A percentile compares a stretch with the other conserved stretches of the same genome.
phyloP scores from a whole-genome alignment of 2,329 filamentous ascomycete genomes.

The Diaporthe sp. region DNA sequence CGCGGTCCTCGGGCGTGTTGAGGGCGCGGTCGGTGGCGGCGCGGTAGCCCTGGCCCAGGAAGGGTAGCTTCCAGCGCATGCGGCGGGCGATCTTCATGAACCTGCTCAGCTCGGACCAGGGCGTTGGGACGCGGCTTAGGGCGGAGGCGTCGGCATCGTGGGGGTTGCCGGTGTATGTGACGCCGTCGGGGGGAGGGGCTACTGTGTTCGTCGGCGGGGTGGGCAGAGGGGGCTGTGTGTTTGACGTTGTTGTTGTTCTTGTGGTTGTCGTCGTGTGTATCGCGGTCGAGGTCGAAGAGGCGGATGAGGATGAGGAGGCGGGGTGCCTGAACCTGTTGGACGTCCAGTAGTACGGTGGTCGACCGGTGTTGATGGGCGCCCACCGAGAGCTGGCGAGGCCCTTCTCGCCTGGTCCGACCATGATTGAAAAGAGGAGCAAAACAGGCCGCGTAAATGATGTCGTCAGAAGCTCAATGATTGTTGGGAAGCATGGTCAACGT shows the following conservation, averaged over 20 bases:
- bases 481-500: neutral
- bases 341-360: slow-evolving; percentile 30
- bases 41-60: slow-evolving; percentile 69
- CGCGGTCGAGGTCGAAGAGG: slow-evolving; percentile 5
- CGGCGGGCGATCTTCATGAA: slow-evolving; percentile 72
- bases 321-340: slow-evolving; percentile 29
- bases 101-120: slow-evolving; percentile 60
- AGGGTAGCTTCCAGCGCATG: slow-evolving; percentile 73
- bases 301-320: neutral
- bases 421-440: neutral
- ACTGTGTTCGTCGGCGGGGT: neutral
- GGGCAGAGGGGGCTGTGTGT: neutral
- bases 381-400: slow-evolving; percentile 37
- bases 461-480: neutral
- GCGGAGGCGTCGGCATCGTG: slow-evolving; percentile 18
- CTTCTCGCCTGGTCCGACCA: slow-evolving; percentile 22
- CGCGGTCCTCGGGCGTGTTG: slow-evolving; percentile 44
- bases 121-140: slow-evolving; percentile 34
- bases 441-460: neutral
- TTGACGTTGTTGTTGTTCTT: slow-evolving; percentile 1
- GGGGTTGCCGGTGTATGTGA: neutral
- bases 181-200: neutral
- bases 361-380: slow-evolving; percentile 36
- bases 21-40: slow-evolving; percentile 59
- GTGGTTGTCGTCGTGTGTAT: slow-evolving; percentile 4